Base-by-base conservation (phyloP, 192 early-diverging fungal genomes). In the Glomus cerebriforme region DNA sequence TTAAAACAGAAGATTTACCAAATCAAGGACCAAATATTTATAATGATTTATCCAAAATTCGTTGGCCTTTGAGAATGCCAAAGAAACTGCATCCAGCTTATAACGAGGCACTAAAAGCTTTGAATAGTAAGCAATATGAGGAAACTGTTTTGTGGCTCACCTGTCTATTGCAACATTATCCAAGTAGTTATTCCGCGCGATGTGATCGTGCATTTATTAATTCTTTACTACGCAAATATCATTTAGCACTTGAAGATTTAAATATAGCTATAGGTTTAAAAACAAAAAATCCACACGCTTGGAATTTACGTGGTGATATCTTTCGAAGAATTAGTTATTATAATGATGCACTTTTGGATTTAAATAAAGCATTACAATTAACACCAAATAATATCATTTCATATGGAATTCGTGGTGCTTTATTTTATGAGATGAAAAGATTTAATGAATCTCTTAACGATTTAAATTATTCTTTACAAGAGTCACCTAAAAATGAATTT, bases 321-420 rank as follows among this genome's bases (percentile, higher is more conserved):
- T 64, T 63, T 76, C 75, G 75, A 63, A 76, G 29, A 31, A 76
- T 76, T 32, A 15, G 49, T 26, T 10, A 29, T n/a, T 76, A 76
- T 76, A 60, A 76, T 35, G 75, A 76, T 34, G 59, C 75, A 32
- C 60, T 76, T 6, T 7, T 24, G 24, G 49, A 76, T 64, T 64
- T 76, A 76, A 76, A 76, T 47, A 76, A 29, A 45, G 62, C 75
- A 17, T 59, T 76, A 63, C 59, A 76, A 9, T 37, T 76, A n/a
- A 0, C 31, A 27, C 34, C 75, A 27, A 32, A 76, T 22, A 76
- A 31, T 29, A 15, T 32, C 1, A 76, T 31, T 47, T 59, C 75
- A 22, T 76, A 39, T 26, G 59, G 49, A 63, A 76, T 31, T 62
- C 58, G 75, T 43, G 39, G 59, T 76, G 75, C 22, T 26, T 15